Evolutionary conservation across 768 basidiomycete species (phyloP).

Genomic region (Dioszegia hungarica): DNA sequence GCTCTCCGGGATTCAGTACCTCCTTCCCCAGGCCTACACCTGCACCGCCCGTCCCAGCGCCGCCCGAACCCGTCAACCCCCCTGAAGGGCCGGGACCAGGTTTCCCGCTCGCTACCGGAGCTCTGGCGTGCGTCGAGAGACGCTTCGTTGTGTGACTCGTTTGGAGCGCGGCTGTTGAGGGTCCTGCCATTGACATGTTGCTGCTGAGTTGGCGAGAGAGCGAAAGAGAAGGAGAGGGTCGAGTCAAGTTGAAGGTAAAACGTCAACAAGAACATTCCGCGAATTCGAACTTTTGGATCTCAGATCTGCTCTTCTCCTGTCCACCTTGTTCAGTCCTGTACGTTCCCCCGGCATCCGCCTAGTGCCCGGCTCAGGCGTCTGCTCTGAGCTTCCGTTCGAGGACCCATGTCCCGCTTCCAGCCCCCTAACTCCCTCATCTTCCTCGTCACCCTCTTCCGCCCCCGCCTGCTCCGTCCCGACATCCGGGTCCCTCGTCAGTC

Average conservation of each 20-base stretch:
- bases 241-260: not conserved
- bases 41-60: not conserved
- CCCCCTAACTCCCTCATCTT: constrained; percentile 38
- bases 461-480: constrained; percentile 28
- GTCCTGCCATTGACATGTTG: constrained; percentile 6
- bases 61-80: not conserved
- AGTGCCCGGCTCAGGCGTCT: not conserved
- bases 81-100: not conserved
- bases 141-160: constrained; percentile 22
- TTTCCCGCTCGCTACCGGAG: not conserved
- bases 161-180: constrained; percentile 23
- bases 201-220: not conserved
- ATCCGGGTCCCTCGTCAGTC: constrained; percentile 36
- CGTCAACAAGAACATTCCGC: not conserved
- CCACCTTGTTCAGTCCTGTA: no score
- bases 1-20: constrained; percentile 74
- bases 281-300: not conserved
- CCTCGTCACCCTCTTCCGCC: constrained; percentile 29
- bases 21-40: constrained; percentile 10
- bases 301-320: not conserved
- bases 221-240: not conserved
- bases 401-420: constrained; percentile 16
- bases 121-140: constrained; percentile 27
- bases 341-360: no score
- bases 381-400: not conserved